phyloP scores from a whole-genome alignment of 257 asterid genomes.

The Lycium ferocissimum region DNA sequence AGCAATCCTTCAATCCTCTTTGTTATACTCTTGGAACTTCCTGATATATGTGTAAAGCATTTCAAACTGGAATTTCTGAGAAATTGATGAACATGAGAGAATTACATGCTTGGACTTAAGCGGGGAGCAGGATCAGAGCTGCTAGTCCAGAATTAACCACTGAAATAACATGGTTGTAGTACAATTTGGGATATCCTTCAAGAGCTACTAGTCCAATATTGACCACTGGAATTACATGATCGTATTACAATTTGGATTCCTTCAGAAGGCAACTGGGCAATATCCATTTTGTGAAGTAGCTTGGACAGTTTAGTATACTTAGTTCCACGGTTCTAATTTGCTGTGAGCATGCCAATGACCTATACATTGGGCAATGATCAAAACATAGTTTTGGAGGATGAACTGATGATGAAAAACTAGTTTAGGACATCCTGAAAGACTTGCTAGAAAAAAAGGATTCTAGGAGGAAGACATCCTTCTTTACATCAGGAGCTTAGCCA shows the following conservation, averaged over 20 bases:
- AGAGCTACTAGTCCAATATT: neutral
- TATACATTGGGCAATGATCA: neutral
- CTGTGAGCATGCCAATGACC: neutral
- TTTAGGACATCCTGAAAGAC: neutral
- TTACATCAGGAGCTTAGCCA: neutral
- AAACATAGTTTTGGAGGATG: neutral
- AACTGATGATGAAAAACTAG: neutral
- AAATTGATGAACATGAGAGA: neutral
- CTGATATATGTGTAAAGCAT: neutral
- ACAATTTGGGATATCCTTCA: neutral
- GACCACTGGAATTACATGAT: neutral
- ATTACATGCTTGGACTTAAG: neutral
- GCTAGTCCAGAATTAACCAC: neutral
- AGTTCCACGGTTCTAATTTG: neutral
- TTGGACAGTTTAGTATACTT: constrained; percentile 4
- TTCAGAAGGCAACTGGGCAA: neutral
- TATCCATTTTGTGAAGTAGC: constrained; percentile 15
- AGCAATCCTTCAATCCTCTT: neutral
- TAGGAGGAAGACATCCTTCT: neutral
- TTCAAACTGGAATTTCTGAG: neutral
- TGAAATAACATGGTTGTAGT: neutral
- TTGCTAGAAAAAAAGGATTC: neutral
- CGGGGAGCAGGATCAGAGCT: neutral
- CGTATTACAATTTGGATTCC: neutral
- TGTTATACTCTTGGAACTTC: neutral